Evolutionary conservation across 2,329 filamentous ascomycete genomes (phyloP), one percentile per base, ranked within the genome.

Genomic region (Thermomyces lanuginosus): DNA sequence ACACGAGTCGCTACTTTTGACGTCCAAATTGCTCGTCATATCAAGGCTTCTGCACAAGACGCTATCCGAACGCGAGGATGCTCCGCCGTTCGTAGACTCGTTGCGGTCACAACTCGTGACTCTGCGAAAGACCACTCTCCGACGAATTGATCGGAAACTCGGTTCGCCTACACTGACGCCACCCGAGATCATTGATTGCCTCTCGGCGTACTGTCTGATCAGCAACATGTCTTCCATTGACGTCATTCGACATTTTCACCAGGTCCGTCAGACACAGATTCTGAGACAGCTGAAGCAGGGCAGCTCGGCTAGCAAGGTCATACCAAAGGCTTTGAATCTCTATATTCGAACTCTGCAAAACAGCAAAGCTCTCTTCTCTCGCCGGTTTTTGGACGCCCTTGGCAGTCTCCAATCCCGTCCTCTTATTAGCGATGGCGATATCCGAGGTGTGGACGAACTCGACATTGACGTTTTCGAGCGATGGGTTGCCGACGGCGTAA

Each of bases 401-500:
- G 57, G 63, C 5, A 65, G 61, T 12, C 51, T 92, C 4, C 86
- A 86, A 48, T 64, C 66, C 27, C 65, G 66, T 5, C 69, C 76
- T 0, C 58, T 95, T 8, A 55, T 93, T 3, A 69, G 70, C n/a
- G 79, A 91, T 45, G 52, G 64, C 1, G 63, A 72, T 1, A 58
- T 93, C 10, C 64, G 66, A 28, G 53, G 58, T 1, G 51, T 89
- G 1, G 70, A 79, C 36, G 76, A 75, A 9, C 56, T 92, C 8
- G 69, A 78, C 18, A 56, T 93, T 14, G 82, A 92, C 43, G 56
- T 89, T 6, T 72, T 81, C 42, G 71, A 75, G 36, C 65, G 66
- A 11, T 92, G 83, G 78, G 78, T 89, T 35, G 67, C 77, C 10
- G 72, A 83, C 5, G 81, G 91, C 33, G 78, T 92, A 21, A 70